Base-by-base conservation (phyloP, 116 monocot genomes). In the Dioscorea cayenensis region DNA sequence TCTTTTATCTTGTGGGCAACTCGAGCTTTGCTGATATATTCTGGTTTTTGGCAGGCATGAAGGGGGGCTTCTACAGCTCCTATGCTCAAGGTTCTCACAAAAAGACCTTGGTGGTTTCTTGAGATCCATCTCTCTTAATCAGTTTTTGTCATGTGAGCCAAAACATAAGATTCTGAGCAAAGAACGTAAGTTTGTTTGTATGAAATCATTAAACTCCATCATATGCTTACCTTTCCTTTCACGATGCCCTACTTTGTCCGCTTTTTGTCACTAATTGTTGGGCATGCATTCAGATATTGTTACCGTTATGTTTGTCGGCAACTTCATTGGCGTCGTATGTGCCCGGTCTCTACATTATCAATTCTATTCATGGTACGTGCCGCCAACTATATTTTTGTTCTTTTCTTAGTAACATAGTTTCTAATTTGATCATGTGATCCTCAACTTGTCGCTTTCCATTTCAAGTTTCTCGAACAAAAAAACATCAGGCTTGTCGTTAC, bases 341-440 rank as follows among this genome's bases (percentile, higher is more conserved):
- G 96, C 92, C 28, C 79, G 96, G 29, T 96, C 96, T 68, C 80
- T 96, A 35, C 96, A 96, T 76, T 96, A 96, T 73, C 96, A 96
- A 76, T 96, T 96, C 72, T 96, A 96, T 78, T 96, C 96, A 65
- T 96, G 96, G 96, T 96, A 80, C 82, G 85, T 20, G 5, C 35
- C 36, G 35, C 11, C 16, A 68, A 16, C 19, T n/a, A 60, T 12
- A n/a, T 2, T 49, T 68, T 36, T 68, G 43, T 7, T 43, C 12
- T 43, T 43, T 43, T 9, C 12, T 43, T 43, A 1, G 12, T 43
- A 43, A 9, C 11, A 43, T 0, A 43, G 8, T 43, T 43, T 7
- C 6, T 10, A 43, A 32, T 32, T 32, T 32, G 32, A 32, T 32
- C 32, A 32, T 32, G 43, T 43, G 5, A 43, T 9, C 43, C 4